Percentiles rank a stretch among this genome's conserved stretches.
phyloP scores from a whole-genome alignment of 805 yeast genomes.

The Ogataea minuta region DNA sequence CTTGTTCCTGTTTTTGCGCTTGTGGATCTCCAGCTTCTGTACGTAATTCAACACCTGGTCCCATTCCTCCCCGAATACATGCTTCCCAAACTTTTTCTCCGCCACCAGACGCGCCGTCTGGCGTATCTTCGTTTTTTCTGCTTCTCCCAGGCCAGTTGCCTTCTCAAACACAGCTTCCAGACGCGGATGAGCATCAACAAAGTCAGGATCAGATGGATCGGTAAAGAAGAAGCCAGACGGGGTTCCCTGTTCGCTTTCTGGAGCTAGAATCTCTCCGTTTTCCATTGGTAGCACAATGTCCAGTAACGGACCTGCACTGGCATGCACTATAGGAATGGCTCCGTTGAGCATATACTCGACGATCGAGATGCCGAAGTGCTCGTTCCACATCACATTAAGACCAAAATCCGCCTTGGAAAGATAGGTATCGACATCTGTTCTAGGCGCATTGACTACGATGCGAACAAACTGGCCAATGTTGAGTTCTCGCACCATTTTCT shows the following conservation, averaged over 20 bases:
- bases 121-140: conserved; percentile 20
- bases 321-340: conserved; percentile 84
- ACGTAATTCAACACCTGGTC: conserved; percentile 12
- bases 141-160: conserved; percentile 22
- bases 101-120: conserved; percentile 26
- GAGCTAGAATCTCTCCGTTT: conserved; percentile 14
- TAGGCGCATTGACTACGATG: conserved; percentile 63
- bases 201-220: conserved; percentile 72
- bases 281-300: conserved; percentile 70
- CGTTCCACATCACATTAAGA: conserved; percentile 98
- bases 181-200: conserved; percentile 26
- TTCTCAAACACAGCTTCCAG: conserved; percentile 49
- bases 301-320: conserved; percentile 89
- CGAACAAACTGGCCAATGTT: conserved; percentile 41
- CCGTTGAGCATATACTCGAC: conserved; percentile 91
- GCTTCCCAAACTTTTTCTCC: conserved; percentile 27
- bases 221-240: conserved; percentile 81
- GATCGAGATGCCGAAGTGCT: conserved; percentile 96
- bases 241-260: conserved; percentile 25
- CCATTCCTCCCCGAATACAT: conserved; percentile 28
- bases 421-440: conserved; percentile 54
- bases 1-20: conserved; percentile 26
- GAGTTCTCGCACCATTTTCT: conserved; percentile 41
- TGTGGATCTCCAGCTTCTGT: conserved; percentile 19
- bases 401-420: conserved; percentile 67